A percentile compares a stretch with the other conserved stretches of the same genome.
Evolutionary conservation across 805 yeast species (phyloP).

Genomic region (Tetrapisispora nanseiensis): DNA sequence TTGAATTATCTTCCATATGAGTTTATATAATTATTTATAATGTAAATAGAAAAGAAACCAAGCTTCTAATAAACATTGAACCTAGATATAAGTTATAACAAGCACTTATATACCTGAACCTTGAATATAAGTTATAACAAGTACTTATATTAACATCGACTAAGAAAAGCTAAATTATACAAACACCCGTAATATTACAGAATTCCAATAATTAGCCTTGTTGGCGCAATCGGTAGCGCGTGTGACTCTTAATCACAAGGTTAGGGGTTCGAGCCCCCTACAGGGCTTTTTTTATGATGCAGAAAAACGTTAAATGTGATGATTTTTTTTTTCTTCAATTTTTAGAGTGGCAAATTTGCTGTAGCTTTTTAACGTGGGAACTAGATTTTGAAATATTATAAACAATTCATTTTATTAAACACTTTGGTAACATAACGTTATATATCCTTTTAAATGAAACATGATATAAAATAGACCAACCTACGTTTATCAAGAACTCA

Average conservation of each 20-base stretch:
- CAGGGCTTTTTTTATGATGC: slow-evolving; percentile 14
- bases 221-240: slow-evolving; percentile 25
- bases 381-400: neutral
- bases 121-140: too few species aligned
- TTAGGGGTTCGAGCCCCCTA: slow-evolving; percentile 24
- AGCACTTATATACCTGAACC: too few species aligned
- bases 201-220: too few species aligned
- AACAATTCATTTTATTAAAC: neutral
- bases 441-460: too few species aligned
- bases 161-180: too few species aligned
- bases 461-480: neutral
- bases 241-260: slow-evolving; percentile 19
- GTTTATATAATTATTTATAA: too few species aligned
- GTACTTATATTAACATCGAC: too few species aligned
- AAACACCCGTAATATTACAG: too few species aligned
- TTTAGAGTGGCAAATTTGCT: neutral
- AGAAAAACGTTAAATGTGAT: neutral
- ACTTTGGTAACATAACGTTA: neutral
- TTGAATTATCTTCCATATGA: too few species aligned
- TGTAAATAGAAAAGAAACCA: too few species aligned
- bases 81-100: too few species aligned
- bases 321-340: neutral
- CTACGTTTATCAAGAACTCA: neutral
- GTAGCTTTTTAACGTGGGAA: neutral
- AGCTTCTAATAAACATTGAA: too few species aligned